A percentile compares a stretch with the other conserved stretches of the same genome.
Evolutionary conservation across 2,329 filamentous ascomycete species (phyloP).

Genomic region (Fusarium albosuccineum): DNA sequence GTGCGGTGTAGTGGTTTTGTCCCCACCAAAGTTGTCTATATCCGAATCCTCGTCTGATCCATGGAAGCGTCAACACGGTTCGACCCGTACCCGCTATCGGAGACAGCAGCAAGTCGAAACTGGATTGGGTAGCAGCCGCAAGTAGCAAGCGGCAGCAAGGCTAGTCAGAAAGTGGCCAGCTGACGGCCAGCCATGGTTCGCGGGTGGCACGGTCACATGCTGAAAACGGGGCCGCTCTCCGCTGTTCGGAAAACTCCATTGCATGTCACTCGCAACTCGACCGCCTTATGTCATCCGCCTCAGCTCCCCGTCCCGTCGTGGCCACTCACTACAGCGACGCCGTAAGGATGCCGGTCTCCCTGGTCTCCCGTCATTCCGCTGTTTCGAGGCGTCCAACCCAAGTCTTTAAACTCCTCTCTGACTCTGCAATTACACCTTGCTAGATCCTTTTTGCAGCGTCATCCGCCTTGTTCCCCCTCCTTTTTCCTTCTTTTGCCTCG

Average conservation of each 20-base stretch:
- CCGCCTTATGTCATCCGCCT: constrained; percentile 45
- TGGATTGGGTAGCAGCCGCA: constrained; percentile 5
- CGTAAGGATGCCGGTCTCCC: constrained; percentile 29
- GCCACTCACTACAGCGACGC: constrained; percentile 19
- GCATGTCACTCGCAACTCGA: constrained; percentile 28
- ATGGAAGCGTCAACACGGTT: constrained; percentile 29
- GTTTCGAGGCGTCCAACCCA: constrained; percentile 25
- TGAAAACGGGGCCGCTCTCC: constrained; percentile 31
- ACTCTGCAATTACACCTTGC: constrained; percentile 20
- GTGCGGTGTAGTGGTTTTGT: constrained; percentile 11
- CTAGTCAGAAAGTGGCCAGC: constrained; percentile 9
- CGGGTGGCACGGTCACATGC: constrained; percentile 41
- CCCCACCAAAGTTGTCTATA: constrained; percentile 29
- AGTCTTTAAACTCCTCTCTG: constrained; percentile 21
- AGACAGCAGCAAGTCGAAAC: constrained; percentile 4
- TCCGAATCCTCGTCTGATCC: constrained; percentile 34
- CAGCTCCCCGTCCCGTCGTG: constrained; percentile 7
- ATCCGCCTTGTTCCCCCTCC: constrained; percentile 9
- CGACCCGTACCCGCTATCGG: constrained; percentile 34
- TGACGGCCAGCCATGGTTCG: constrained; percentile 6
- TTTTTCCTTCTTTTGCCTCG: constrained; percentile 16
- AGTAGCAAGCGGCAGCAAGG: constrained; percentile 1
- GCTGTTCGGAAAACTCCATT: constrained; percentile 41
- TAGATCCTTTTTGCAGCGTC: constrained; percentile 14
- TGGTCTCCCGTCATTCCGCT: constrained; percentile 43